Evolutionary conservation across 371 early-diverging fungal genomes (phyloP), one percentile per base, ranked within the genome.

Genomic region (Actinomucor elegans): DNA sequence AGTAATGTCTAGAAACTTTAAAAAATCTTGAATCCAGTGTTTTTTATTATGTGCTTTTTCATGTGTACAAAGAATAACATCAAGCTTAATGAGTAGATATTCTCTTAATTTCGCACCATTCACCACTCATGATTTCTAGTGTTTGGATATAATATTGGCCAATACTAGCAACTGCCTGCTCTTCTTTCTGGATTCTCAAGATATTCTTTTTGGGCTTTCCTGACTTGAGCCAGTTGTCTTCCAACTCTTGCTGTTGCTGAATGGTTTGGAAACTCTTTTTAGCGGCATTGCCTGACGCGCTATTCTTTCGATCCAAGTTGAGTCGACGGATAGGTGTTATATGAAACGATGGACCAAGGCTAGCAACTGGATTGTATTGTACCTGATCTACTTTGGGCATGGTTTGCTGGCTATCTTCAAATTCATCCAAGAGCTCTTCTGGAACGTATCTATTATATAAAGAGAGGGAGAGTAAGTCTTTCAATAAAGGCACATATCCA

Each of bases 101-200:
- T 47, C 64, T 57, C 10, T 48, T 40, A 15, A 77, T 53, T 41
- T 68, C 68, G 36, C 61, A 64, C 79, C 79, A 79, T 61, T 75
- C 75, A n/a, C 79, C 79, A 28, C 55, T 67, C 29, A 55, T 58
- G 3, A 66, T 41, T 33, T 73, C 69, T 9, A 75, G 8, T 23
- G 69, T 69, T 48, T 79, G 73, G 5, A 75, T 50, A 55, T 75
- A 71, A 38, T 61, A 67, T 35, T 79, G 64, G 8, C 37, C 42
- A 3, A 79, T 47, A 12, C 61, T 52, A 40, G 52, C 62, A 24
- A 75, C 52, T 5, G 79, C 79, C 18, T 56, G 61, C 34, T 79
- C 75, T 59, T 79, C 79, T 24, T 61, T 63, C 51, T 79, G 79
- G 15, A 79, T 79, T 18, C 57, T 56, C 8, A 69, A 27, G 18